phyloP scores from a whole-genome alignment of 768 basidiomycete genomes.

The Mrakia hoshinonis region DNA sequence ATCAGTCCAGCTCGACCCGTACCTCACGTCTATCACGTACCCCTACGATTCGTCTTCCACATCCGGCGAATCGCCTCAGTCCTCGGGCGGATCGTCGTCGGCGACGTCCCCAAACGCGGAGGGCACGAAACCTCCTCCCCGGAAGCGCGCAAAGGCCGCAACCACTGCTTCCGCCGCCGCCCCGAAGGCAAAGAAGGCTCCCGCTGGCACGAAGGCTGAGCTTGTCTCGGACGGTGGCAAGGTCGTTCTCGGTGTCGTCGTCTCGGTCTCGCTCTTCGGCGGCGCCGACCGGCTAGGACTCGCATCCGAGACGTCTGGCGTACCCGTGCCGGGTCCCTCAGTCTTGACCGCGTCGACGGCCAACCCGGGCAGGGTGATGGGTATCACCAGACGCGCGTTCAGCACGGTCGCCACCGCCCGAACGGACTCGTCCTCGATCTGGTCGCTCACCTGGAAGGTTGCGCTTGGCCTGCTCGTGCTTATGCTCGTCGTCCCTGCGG shows the following conservation, averaged over 20 bases:
- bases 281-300: not conserved
- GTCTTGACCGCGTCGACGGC: no score
- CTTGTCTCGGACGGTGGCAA: constrained; percentile 4
- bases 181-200: not conserved
- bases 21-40: constrained; percentile 22
- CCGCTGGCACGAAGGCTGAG: not conserved
- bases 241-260: constrained; percentile 2
- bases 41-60: not conserved
- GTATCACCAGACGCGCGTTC: not conserved
- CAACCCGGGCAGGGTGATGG: not conserved
- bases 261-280: not conserved
- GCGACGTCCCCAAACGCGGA: not conserved
- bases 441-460: not conserved
- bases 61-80: not conserved
- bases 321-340: not conserved
- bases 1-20: constrained; percentile 7
- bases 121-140: not conserved
- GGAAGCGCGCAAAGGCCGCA: constrained; percentile 6
- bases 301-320: not conserved
- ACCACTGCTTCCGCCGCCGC: not conserved
- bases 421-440: not conserved
- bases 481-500: not conserved
- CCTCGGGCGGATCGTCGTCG: constrained; percentile 2
- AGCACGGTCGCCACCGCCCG: not conserved
- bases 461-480: not conserved